Percentiles rank a stretch among this genome's conserved stretches.
phyloP scores from a whole-genome alignment of 257 asterid species.

The Petunia axillaris region DNA sequence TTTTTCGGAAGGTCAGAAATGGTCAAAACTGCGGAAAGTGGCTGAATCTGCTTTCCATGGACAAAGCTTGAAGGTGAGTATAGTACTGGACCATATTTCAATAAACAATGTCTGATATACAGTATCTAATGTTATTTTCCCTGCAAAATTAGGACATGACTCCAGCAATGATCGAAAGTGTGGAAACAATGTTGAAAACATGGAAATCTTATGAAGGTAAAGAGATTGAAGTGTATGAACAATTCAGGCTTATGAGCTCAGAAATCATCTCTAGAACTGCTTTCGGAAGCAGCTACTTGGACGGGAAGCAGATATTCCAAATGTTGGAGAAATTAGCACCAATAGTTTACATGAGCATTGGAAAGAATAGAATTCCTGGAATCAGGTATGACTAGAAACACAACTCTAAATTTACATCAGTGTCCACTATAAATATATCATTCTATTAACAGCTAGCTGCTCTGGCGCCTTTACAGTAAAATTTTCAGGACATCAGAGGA shows the following conservation, averaged over 20 bases:
- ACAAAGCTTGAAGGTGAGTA: constrained; percentile 38
- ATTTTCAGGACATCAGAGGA: constrained; percentile 51
- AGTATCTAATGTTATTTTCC: no score
- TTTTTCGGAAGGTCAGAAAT: constrained; percentile 54
- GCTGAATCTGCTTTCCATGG: constrained; percentile 41
- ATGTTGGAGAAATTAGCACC: constrained; percentile 50
- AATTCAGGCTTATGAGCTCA: constrained; percentile 51
- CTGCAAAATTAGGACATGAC: constrained; percentile 42
- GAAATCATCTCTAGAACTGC: constrained; percentile 70
- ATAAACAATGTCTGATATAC: no score
- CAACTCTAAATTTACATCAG: background rate
- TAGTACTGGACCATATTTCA: no score
- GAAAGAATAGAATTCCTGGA: constrained; percentile 47
- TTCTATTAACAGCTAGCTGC: background rate
- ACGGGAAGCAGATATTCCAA: constrained; percentile 69
- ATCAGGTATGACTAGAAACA: constrained; percentile 38
- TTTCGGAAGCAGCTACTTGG: constrained; percentile 66
- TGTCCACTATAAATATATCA: background rate
- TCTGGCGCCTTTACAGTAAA: constrained; percentile 28
- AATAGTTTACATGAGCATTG: constrained; percentile 43
- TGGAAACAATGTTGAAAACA: constrained; percentile 53
- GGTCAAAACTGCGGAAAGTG: constrained; percentile 61
- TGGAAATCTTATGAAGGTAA: constrained; percentile 50
- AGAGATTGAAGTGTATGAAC: constrained; percentile 64
- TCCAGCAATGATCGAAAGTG: constrained; percentile 55